These are phyloP conservation scores for Trichophyton rubrum DNA, from an alignment of 2,329 filamentous ascomycete species.

Conservation along the genomic window DNA sequence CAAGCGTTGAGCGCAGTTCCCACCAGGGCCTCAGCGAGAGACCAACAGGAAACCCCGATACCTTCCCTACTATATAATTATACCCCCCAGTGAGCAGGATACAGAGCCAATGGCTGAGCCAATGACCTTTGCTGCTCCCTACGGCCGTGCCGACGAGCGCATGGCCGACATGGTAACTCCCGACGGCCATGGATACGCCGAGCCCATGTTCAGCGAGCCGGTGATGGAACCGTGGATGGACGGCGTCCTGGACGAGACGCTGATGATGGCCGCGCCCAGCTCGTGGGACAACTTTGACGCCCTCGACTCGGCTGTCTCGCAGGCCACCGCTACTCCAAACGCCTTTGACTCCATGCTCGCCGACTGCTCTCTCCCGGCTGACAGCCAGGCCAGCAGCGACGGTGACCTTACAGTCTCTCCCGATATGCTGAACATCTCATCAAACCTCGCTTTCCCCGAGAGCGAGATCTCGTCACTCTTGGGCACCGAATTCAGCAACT, in stretches of 20 bases:
- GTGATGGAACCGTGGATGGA: constrained; percentile 13
- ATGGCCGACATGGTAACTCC: constrained; percentile 4
- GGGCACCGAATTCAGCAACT: not conserved
- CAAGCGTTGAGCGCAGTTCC: not conserved
- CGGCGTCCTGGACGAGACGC: constrained; percentile 11
- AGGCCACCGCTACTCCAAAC: not conserved
- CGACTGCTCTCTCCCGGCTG: not conserved
- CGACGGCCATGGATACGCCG: constrained; percentile 2
- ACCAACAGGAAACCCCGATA: not conserved
- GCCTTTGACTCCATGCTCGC: not conserved
- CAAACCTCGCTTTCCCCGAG: not conserved
- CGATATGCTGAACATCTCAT: not conserved
- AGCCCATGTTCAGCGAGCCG: constrained; percentile 4
- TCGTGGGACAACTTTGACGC: not conserved
- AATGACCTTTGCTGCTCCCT: not conserved
- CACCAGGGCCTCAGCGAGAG: not conserved
- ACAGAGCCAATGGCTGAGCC: not conserved
- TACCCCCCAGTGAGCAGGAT: not conserved
- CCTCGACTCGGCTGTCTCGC: not conserved
- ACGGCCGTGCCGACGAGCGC: not conserved
- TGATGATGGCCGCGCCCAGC: constrained; percentile 5
- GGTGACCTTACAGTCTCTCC: not conserved
- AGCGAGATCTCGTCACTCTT: not conserved
- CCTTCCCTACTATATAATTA: too few species aligned
- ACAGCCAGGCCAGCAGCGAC: not conserved